Conservation (phyloP, 1,139 yeast genomes). For the Pneumocystis canis region DNA sequence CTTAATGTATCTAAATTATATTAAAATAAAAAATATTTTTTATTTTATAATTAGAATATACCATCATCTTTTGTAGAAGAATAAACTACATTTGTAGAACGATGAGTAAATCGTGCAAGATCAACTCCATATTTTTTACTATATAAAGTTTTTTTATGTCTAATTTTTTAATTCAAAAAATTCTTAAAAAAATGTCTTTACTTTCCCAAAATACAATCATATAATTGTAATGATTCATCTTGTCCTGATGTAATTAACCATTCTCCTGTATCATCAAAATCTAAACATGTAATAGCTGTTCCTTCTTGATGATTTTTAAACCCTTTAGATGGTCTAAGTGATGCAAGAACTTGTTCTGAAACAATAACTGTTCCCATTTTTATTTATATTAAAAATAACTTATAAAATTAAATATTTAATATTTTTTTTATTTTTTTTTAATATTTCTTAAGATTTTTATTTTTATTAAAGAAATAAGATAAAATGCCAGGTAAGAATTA, state of each 20-base stretch:
- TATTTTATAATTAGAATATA: conserved; percentile 22
- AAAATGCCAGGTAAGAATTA: not conserved
- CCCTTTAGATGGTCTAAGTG: conserved; percentile 44
- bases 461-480: not conserved
- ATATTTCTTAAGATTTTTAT: not conserved
- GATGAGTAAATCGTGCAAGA: conserved; percentile 71
- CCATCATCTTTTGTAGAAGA: conserved; percentile 75
- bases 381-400: not conserved
- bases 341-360: conserved; percentile 23
- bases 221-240: conserved; percentile 72
- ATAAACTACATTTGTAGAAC: conserved; percentile 57
- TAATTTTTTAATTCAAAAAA: not conserved
- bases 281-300: conserved; percentile 59
- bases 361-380: conserved; percentile 20
- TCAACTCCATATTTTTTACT: conserved; percentile 90
- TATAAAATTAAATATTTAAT: not conserved
- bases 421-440: not conserved
- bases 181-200: conserved; percentile 3
- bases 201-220: conserved; percentile 60
- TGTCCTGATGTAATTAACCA: conserved; percentile 53
- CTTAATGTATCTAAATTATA: conserved; percentile 29
- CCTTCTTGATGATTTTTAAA: conserved; percentile 44
- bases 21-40: not conserved
- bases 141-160: conserved; percentile 37
- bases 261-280: conserved; percentile 76